Evolutionary conservation across 2,329 filamentous ascomycete species (phyloP).

Genomic region (Aspergillus novoparasiticus): DNA sequence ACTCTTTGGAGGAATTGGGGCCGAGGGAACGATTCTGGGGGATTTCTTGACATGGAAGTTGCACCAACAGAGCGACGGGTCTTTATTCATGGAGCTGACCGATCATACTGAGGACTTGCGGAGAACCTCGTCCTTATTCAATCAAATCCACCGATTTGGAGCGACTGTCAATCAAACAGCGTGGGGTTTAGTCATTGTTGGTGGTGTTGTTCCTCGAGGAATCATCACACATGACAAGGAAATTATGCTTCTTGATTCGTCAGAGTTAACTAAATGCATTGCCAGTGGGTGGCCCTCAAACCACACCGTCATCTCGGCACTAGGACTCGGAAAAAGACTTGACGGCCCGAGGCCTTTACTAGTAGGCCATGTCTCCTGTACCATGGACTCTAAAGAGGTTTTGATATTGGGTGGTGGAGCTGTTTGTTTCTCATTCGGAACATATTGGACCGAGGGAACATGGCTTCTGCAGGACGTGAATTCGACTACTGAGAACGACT

Average conservation of each 20-base stretch:
- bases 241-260: slow-evolving; percentile 48
- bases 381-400: slow-evolving; percentile 52
- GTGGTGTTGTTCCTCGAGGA: slow-evolving; percentile 50
- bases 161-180: slow-evolving; percentile 52
- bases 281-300: slow-evolving; percentile 23
- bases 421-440: slow-evolving; percentile 88
- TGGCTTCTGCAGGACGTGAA: slow-evolving; percentile 49
- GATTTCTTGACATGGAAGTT: slow-evolving; percentile 69
- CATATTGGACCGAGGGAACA: slow-evolving; percentile 73
- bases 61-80: slow-evolving; percentile 40
- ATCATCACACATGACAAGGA: slow-evolving; percentile 53
- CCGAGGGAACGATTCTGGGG: slow-evolving; percentile 63
- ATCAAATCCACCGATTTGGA: slow-evolving; percentile 50
- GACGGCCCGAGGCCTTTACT: slow-evolving; percentile 64
- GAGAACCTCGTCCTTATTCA: slow-evolving; percentile 29
- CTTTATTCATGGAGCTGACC: slow-evolving; percentile 26
- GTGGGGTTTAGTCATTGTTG: slow-evolving; percentile 53
- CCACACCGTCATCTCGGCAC: slow-evolving; percentile 28
- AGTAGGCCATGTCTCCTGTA: slow-evolving; percentile 65
- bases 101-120: slow-evolving; percentile 30
- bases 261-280: slow-evolving; percentile 21
- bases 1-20: slow-evolving; percentile 70
- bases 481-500: slow-evolving; percentile 30
- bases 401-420: slow-evolving; percentile 77
- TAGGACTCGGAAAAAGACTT: slow-evolving; percentile 30